phyloP scores from a whole-genome alignment of 2,329 filamentous ascomycete species.

The Pseudogymnoascus sp. region DNA sequence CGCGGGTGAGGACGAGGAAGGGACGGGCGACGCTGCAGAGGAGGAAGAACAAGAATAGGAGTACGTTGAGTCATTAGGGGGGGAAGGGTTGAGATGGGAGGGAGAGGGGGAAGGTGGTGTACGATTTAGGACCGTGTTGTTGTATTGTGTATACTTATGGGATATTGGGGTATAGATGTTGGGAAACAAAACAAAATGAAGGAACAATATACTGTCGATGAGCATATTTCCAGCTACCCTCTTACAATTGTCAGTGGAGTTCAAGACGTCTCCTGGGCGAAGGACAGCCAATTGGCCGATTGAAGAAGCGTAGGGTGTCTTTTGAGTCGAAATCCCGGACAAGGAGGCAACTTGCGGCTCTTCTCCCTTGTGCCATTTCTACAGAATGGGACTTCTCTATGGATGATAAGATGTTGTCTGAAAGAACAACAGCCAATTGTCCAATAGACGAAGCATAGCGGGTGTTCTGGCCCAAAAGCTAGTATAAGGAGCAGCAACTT shows the following conservation, averaged over 20 bases:
- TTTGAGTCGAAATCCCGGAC: too few relatives aligned
- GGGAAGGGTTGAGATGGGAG: neutral
- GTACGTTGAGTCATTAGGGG: conserved; percentile 27
- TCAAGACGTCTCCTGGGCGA: neutral
- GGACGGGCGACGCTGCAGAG: conserved; percentile 24
- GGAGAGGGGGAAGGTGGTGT: neutral
- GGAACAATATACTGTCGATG: neutral
- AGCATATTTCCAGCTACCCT: neutral
- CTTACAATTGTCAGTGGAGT: too few relatives aligned
- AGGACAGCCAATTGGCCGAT: neutral
- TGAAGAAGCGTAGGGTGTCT: neutral
- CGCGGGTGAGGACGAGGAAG: conserved; percentile 25
- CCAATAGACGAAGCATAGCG: too few relatives aligned
- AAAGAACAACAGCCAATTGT: too few relatives aligned
- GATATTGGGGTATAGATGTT: neutral
- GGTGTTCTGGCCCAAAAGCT: too few relatives aligned
- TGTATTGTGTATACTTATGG: neutral
- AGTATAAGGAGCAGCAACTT: too few relatives aligned
- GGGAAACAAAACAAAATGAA: neutral
- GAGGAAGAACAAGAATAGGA: conserved; percentile 26
- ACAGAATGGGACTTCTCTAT: too few relatives aligned
- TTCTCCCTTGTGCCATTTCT: neutral
- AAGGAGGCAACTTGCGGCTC: neutral
- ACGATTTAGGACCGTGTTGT: neutral
- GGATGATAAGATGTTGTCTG: too few relatives aligned